A percentile compares a stretch with the other conserved stretches of the same genome.
Evolutionary conservation across 2,329 filamentous ascomycete species (phyloP).

Genomic region (Epichloe hybrida): DNA sequence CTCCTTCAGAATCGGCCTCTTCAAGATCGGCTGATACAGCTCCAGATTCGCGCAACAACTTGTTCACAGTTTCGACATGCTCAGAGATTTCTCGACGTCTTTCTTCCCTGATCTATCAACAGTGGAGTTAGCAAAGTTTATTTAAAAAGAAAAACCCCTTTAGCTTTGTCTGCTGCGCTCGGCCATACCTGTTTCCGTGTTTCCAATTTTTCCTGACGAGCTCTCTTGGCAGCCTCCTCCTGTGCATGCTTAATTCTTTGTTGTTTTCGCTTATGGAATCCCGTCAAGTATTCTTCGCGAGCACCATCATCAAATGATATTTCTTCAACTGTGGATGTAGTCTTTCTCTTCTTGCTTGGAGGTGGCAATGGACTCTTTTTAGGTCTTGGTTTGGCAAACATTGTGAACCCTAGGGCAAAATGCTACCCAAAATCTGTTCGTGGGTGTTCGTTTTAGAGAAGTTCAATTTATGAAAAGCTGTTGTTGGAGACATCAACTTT

Average conservation of each 20-base stretch:
- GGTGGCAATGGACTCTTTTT: constrained; percentile 45
- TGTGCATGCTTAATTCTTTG: constrained; percentile 75
- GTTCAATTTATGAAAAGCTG: neutral
- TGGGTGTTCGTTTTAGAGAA: neutral
- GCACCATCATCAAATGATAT: constrained; percentile 72
- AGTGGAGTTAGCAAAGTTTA: neutral
- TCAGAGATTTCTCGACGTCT: constrained; percentile 69
- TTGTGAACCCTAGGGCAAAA: constrained; percentile 7
- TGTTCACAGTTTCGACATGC: constrained; percentile 66
- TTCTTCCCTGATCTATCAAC: constrained; percentile 61
- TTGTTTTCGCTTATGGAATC: constrained; percentile 91
- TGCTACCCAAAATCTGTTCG: neutral
- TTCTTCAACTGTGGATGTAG: constrained; percentile 51
- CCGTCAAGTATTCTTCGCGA: constrained; percentile 78
- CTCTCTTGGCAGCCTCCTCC: constrained; percentile 64
- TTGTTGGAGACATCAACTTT: neutral
- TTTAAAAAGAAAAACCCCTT: neutral
- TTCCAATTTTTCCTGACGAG: constrained; percentile 61
- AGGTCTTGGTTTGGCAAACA: constrained; percentile 44
- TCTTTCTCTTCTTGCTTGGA: constrained; percentile 54
- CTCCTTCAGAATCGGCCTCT: constrained; percentile 26
- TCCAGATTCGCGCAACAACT: constrained; percentile 49
- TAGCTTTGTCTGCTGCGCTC: neutral
- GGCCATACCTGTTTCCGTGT: constrained; percentile 58
- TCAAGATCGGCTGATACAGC: constrained; percentile 25